These are phyloP conservation scores for Hyaloscypha finlandica DNA, from an alignment of 495 filamentous ascomycete genomes.

Conservation along the genomic window DNA sequence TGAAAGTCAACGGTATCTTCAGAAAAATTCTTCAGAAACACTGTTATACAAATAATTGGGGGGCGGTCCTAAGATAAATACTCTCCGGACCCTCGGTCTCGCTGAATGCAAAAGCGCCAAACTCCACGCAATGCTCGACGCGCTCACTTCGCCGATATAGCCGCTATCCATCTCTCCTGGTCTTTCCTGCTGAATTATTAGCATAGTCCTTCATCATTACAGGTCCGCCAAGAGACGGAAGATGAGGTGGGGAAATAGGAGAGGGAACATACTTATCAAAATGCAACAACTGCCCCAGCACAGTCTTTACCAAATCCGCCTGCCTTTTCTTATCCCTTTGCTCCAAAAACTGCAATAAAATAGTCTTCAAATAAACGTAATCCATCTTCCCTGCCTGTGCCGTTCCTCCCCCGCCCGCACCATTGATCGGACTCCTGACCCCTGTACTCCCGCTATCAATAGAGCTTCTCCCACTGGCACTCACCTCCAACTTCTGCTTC, in stretches of 20 bases:
- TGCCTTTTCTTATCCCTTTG: conserved; percentile 90
- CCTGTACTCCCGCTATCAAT: conserved; percentile 34
- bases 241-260: not conserved
- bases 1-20: too few relatives aligned
- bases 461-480: conserved; percentile 21
- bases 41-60: too few relatives aligned
- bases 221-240: too few relatives aligned
- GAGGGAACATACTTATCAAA: conserved; percentile 75
- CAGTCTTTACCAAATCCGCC: conserved; percentile 80
- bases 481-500: conserved; percentile 14
- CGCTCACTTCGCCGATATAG: conserved; percentile 35
- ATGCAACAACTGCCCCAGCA: conserved; percentile 85
- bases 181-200: conserved; percentile 59
- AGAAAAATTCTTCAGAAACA: too few relatives aligned
- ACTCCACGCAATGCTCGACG: not conserved
- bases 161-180: conserved; percentile 87
- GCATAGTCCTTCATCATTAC: not conserved
- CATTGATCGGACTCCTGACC: conserved; percentile 22
- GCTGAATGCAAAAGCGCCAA: not conserved
- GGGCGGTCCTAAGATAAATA: too few relatives aligned
- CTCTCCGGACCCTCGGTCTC: not conserved
- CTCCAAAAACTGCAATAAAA: conserved; percentile 92
- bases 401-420: conserved; percentile 25
- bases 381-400: conserved; percentile 51
- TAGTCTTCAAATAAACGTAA: conserved; percentile 91